A percentile compares a stretch with the other conserved stretches of the same genome.
phyloP scores from a whole-genome alignment of 257 asterid genomes.

The Osmanthus fragrans region DNA sequence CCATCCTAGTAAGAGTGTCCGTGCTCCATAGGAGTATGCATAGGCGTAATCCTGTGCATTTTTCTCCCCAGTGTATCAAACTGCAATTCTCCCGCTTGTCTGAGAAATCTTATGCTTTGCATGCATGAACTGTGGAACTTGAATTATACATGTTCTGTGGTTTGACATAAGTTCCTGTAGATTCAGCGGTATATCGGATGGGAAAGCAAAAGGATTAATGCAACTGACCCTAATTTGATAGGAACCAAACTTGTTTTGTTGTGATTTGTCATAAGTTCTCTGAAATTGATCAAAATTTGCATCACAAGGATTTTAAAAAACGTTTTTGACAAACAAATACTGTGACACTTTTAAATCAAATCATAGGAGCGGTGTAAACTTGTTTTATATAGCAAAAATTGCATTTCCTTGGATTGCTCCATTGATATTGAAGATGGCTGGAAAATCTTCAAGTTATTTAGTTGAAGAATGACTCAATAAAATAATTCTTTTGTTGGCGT shows the following conservation, averaged over 20 bases:
- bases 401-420: slow-evolving; percentile 3
- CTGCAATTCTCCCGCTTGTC: neutral
- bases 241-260: neutral
- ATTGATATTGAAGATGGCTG: neutral
- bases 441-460: neutral
- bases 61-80: neutral
- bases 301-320: neutral
- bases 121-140: slow-evolving; percentile 5
- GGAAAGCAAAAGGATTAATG: neutral
- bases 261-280: neutral
- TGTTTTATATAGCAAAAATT: neutral
- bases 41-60: neutral
- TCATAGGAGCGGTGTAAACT: neutral
- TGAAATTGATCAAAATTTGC: neutral
- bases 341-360: slow-evolving; percentile 8
- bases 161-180: slow-evolving; percentile 3
- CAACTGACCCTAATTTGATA: neutral
- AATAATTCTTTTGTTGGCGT: slow-evolving; percentile 1
- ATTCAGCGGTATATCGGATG: neutral
- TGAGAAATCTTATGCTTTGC: neutral
- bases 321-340: neutral
- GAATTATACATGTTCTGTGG: slow-evolving; percentile 1
- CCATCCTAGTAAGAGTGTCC: neutral
- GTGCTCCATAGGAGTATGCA: neutral
- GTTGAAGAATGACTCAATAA: neutral